Evolutionary conservation across 805 yeast species (phyloP).

Genomic region (Saccharomycopsis oosterbeekiorum): DNA sequence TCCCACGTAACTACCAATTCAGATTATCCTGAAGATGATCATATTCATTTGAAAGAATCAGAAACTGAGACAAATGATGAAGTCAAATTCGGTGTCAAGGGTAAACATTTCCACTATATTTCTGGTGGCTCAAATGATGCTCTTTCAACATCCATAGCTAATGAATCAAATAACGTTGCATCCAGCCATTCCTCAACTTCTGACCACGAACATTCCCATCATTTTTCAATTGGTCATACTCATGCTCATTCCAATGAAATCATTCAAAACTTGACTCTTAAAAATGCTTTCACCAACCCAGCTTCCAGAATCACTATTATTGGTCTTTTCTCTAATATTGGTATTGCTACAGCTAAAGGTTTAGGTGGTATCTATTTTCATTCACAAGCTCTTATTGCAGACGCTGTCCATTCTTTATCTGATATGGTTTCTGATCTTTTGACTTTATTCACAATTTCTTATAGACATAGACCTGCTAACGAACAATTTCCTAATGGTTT

Average conservation of each 20-base stretch:
- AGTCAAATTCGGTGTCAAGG: conserved; percentile 26
- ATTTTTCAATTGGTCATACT: conserved; percentile 17
- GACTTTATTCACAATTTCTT: conserved; percentile 80
- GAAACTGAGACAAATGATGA: conserved; percentile 35
- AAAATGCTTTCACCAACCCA: conserved; percentile 39
- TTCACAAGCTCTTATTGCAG: conserved; percentile 90
- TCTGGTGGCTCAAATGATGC: conserved; percentile 14
- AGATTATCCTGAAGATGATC: conserved; percentile 26
- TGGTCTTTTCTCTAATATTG: conserved; percentile 74
- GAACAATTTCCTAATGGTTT: conserved; percentile 70
- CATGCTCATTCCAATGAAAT: conserved; percentile 26
- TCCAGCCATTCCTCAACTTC: not conserved
- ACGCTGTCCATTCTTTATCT: conserved; percentile 85
- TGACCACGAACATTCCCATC: conserved; percentile 4
- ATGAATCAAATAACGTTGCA: not conserved
- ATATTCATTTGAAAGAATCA: conserved; percentile 33
- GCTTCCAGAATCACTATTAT: conserved; percentile 91
- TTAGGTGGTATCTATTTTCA: conserved; percentile 87
- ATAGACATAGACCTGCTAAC: conserved; percentile 53
- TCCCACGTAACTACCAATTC: conserved; percentile 24
- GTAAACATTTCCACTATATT: conserved; percentile 14
- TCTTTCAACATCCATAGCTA: conserved; percentile 5
- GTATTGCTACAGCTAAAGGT: conserved; percentile 80
- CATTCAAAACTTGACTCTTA: conserved; percentile 11
- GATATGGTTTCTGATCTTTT: conserved; percentile 85